Evolutionary conservation across 2,329 filamentous ascomycete species (phyloP).

Genomic region (Cladophialophora yegresii): DNA sequence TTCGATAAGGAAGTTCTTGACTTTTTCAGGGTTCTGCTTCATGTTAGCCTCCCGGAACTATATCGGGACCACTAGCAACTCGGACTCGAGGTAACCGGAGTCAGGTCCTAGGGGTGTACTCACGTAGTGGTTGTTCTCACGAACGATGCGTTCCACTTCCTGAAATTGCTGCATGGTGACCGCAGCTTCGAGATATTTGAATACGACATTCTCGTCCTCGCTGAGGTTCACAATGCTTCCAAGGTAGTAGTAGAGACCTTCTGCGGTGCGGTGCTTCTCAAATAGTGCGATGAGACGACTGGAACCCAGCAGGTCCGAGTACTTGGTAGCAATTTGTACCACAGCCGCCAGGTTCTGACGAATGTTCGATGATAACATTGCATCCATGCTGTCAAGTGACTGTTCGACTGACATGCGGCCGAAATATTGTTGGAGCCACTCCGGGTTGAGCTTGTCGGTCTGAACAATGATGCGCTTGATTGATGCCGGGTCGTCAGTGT

Average conservation of each 20-base stretch:
- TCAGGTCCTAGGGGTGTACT: background rate
- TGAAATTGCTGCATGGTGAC: constrained; percentile 91
- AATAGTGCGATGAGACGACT: constrained; percentile 86
- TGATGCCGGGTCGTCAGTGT: constrained; percentile 84
- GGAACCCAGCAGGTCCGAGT: constrained; percentile 91
- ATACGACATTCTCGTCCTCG: constrained; percentile 92
- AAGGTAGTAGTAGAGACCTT: constrained; percentile 97
- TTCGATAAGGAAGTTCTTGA: constrained; percentile 99
- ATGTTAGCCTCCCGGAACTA: background rate
- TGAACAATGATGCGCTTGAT: constrained; percentile 89
- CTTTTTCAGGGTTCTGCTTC: constrained; percentile 72
- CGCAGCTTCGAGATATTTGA: constrained; percentile 99
- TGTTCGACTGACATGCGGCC: constrained; percentile 94
- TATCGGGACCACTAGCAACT: background rate
- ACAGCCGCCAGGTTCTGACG: constrained; percentile 94
- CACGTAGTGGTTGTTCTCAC: constrained; percentile 82
- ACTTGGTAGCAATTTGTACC: constrained; percentile 95
- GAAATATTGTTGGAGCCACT: constrained; percentile 92
- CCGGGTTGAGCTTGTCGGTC: constrained; percentile 80
- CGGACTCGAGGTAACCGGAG: background rate
- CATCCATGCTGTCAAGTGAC: constrained; percentile 88
- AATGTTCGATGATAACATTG: constrained; percentile 95
- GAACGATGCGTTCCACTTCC: constrained; percentile 95
- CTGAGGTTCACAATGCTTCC: constrained; percentile 97
- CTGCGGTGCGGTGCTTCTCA: constrained; percentile 95